These are phyloP conservation scores for Diaporthe sp. DNA, from an alignment of 2,329 filamentous ascomycete genomes.

Conservation along the genomic window DNA sequence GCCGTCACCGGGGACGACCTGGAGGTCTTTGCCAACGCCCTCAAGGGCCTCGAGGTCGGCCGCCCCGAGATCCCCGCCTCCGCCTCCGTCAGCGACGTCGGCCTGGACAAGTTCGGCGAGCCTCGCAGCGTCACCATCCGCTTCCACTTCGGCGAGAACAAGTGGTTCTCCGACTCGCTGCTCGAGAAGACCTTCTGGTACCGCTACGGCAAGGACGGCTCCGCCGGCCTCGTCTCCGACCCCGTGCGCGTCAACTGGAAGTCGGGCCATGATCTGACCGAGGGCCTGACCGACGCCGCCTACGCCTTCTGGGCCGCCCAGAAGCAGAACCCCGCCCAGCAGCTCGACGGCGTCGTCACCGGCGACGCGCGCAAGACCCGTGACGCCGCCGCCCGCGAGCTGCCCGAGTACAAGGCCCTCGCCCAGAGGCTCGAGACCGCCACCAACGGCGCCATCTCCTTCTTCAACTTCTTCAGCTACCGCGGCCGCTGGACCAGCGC, in stretches of 20 bases:
- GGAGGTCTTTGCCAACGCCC: constrained; percentile 68
- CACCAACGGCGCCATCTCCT: constrained; percentile 61
- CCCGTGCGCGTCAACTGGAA: constrained; percentile 78
- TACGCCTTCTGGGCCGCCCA: constrained; percentile 70
- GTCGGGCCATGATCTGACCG: constrained; percentile 74
- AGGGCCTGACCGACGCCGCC: constrained; percentile 73
- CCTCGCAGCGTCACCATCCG: constrained; percentile 73
- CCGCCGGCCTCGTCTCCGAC: constrained; percentile 68
- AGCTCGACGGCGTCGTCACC: constrained; percentile 37
- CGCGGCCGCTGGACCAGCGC: constrained; percentile 71
- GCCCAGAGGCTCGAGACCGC: constrained; percentile 62
- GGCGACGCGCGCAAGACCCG: constrained; percentile 42
- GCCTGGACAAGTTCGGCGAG: constrained; percentile 62
- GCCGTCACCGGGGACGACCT: constrained; percentile 73
- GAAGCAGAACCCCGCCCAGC: constrained; percentile 54
- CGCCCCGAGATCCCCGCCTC: constrained; percentile 56
- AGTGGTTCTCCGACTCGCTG: constrained; percentile 71
- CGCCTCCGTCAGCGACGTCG: constrained; percentile 49
- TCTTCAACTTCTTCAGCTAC: constrained; percentile 81
- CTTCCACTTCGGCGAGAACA: constrained; percentile 70
- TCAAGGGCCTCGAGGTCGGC: constrained; percentile 68
- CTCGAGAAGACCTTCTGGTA: constrained; percentile 79
- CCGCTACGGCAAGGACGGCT: constrained; percentile 66
- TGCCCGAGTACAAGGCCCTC: constrained; percentile 69
- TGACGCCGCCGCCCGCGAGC: constrained; percentile 44